Base-by-base conservation (phyloP, 2,329 filamentous ascomycete genomes). In the Claviceps sorghi region DNA sequence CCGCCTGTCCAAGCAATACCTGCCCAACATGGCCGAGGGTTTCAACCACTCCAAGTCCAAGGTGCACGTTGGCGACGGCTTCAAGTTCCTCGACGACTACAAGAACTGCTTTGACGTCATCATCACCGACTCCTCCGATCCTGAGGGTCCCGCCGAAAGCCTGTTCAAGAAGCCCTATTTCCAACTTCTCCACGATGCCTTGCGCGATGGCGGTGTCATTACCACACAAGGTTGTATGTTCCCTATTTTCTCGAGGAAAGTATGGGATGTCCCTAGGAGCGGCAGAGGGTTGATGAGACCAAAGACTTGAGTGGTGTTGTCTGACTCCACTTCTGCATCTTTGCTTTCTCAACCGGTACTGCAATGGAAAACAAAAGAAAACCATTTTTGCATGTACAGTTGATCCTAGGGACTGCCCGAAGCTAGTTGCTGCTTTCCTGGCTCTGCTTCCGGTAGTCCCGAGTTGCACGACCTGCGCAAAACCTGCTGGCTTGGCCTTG, bases 161-260 rank as follows among this genome's bases (percentile, higher is more conserved):
- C 80, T 98, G 59, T 98, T 98, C 85, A 82, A 97, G 80, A 96
- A 96, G 79, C 85, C 89, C 57, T 98, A 98, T 81, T 98, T 97
- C 72, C 79, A 96, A 79, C 83, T 98, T 61, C 80, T 98, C 57
- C 78, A 85, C 70, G 86, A 84, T 65, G 93, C 93, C 63, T 83
- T 97, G 63, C 83, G 87, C 61, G 88, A 95, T 65, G 91, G 90
- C 73, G 93, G 93, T 76, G 89, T 98, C 67, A 97, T 98, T 75
- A 91, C 89, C 73, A 98, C 93, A 69, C 93, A 98, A 96, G 93
- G 93, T 98, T 95, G 88, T 95, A 89, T 80, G 88, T 88, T 78
- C 82, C 84, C 83, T 79, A 81, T 76, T 79, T 68, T 70, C 63
- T 67, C 65, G 59, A 57, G 65, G 65, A 66, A 65, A 67, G 69